These are phyloP conservation scores for Dalbergia cultrata DNA, from an alignment of 306 rosid genomes.

Conservation along the genomic window DNA sequence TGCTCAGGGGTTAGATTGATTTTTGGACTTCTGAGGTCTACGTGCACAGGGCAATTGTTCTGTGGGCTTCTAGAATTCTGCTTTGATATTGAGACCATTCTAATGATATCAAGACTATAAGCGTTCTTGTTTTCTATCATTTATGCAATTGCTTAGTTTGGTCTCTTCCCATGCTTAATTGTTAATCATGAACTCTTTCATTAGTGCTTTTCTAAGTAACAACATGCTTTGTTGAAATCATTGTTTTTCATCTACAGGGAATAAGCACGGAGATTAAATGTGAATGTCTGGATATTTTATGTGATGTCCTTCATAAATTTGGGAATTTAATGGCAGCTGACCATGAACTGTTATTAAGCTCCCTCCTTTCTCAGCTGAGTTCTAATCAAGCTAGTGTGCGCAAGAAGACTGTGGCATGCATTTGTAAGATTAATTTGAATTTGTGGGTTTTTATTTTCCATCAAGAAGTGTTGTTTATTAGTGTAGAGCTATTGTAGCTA, in stretches of 20 bases:
- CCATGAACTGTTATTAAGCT: conserved; percentile 76
- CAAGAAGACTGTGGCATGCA: conserved; percentile 90
- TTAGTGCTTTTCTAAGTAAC: conserved; percentile 26
- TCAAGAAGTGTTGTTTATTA: neutral
- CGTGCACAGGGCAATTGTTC: neutral
- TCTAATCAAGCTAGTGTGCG: conserved; percentile 93
- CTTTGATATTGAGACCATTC: neutral
- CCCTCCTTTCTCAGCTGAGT: conserved; percentile 84
- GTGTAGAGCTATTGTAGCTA: conserved; percentile 12
- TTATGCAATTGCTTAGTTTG: conserved; percentile 1
- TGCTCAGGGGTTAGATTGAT: neutral
- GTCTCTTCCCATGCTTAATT: neutral
- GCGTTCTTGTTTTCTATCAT: conserved; percentile 13
- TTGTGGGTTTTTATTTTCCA: neutral
- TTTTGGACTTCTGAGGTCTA: conserved; percentile 25
- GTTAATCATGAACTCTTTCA: conserved; percentile 8
- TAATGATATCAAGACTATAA: neutral
- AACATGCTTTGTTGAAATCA: conserved; percentile 18
- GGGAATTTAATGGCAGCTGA: conserved; percentile 84
- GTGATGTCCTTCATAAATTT: conserved; percentile 92
- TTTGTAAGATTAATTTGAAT: conserved; percentile 61
- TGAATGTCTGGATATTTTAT: conserved; percentile 88
- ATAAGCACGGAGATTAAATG: conserved; percentile 87
- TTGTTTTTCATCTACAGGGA: conserved; percentile 59
- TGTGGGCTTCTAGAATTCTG: conserved; percentile 18